Conservation (phyloP, 2,329 filamentous ascomycete genomes). For the Ambrosiella beaveri region DNA sequence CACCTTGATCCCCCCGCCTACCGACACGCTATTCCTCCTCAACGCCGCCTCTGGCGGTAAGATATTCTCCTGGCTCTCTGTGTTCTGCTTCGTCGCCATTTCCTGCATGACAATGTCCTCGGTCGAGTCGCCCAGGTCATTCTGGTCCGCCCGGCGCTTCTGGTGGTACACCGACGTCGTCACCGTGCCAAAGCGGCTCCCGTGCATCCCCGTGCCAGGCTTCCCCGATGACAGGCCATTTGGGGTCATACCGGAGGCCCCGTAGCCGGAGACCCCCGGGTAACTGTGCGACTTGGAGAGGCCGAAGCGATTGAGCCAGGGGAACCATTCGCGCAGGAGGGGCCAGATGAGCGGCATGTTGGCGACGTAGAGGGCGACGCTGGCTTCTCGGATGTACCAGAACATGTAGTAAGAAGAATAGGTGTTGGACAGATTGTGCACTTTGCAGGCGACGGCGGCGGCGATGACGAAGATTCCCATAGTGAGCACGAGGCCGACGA, state of each 20-base stretch:
- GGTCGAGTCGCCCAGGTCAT: constrained; percentile 4
- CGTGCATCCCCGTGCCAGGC: constrained; percentile 5
- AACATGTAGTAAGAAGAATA: constrained; percentile 25
- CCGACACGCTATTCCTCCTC: neutral
- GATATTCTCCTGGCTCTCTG: constrained; percentile 5
- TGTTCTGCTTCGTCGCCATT: neutral
- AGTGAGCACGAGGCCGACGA: constrained; percentile 30
- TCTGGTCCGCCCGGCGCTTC: constrained; percentile 4
- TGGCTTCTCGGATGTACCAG: constrained; percentile 30
- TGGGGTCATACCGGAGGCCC: neutral
- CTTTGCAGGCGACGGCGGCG: constrained; percentile 30
- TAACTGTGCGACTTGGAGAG: constrained; percentile 7
- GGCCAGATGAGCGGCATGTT: constrained; percentile 29
- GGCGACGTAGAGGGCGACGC: constrained; percentile 27
- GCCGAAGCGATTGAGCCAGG: constrained; percentile 11
- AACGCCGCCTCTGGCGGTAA: neutral
- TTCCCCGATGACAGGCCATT: neutral
- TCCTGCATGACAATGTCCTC: constrained; percentile 9
- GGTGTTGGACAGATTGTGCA: constrained; percentile 25
- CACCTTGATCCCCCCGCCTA: constrained; percentile 6
- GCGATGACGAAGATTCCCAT: constrained; percentile 32
- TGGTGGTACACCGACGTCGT: constrained; percentile 11
- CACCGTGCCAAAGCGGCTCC: constrained; percentile 9
- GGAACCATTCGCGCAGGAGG: constrained; percentile 21
- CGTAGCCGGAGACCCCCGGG: neutral